Evolutionary conservation across 805 yeast species (phyloP).

Genomic region (Kodamaea lidongshanica): DNA sequence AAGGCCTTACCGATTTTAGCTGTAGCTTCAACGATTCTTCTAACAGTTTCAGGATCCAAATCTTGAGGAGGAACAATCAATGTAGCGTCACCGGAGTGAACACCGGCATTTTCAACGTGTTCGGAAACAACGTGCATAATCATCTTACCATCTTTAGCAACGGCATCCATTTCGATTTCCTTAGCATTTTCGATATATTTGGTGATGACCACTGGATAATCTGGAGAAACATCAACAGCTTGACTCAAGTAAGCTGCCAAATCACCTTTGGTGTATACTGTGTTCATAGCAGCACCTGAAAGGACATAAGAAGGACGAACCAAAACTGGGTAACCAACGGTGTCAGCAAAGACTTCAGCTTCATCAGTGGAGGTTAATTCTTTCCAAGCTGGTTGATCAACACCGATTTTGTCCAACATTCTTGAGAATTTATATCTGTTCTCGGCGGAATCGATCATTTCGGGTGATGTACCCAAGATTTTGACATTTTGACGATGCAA

Average conservation of each 20-base stretch:
- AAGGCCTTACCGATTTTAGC: constrained; percentile 93
- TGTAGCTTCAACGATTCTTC: constrained; percentile 88
- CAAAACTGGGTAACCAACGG: constrained; percentile 87
- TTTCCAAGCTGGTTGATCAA: constrained; percentile 99
- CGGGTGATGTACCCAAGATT: constrained; percentile 95
- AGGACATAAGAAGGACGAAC: constrained; percentile 97
- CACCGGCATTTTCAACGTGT: constrained; percentile 99
- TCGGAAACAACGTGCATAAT: constrained; percentile 97
- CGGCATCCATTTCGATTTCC: constrained; percentile 99
- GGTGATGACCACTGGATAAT: constrained; percentile 95
- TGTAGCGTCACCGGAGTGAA: constrained; percentile 98
- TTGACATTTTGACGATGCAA: constrained; percentile 92
- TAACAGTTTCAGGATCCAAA: constrained; percentile 83
- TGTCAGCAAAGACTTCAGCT: constrained; percentile 87
- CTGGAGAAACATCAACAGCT: constrained; percentile 97
- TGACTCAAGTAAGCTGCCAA: constrained; percentile 81
- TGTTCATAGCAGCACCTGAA: constrained; percentile 99
- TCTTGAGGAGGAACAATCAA: constrained; percentile 96
- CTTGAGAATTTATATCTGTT: constrained; percentile 96
- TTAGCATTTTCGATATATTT: constrained; percentile 95
- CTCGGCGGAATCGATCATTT: constrained; percentile 97
- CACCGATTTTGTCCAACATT: constrained; percentile 93
- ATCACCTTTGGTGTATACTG: constrained; percentile 85
- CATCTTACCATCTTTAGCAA: constrained; percentile 89
- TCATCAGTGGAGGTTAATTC: constrained; percentile 89